Evolutionary conservation across 1,284 basidiomycete genomes (phyloP).

Genomic region (Vanrija humicola): DNA sequence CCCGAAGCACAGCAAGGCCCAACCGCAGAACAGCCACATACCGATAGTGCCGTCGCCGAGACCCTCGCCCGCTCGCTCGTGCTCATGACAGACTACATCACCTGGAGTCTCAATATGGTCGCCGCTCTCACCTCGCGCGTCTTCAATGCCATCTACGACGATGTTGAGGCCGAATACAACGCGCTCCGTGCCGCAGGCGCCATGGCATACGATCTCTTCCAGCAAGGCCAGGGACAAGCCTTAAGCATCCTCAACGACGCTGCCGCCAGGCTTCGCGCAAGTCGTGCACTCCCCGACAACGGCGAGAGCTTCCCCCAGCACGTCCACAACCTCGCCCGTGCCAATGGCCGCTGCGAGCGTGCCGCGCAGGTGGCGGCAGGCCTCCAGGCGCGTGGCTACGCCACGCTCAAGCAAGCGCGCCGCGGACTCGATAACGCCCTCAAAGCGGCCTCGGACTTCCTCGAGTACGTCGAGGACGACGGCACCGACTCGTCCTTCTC

Average conservation of each 20-base stretch:
- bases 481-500: no score
- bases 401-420: constrained; percentile 23
- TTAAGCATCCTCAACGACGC: background rate
- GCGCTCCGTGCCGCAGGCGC: background rate
- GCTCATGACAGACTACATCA: background rate
- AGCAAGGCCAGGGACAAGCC: background rate
- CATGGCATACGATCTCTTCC: background rate
- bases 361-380: background rate
- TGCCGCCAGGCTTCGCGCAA: background rate
- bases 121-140: background rate
- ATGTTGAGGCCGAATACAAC: background rate
- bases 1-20: background rate
- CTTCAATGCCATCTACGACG: background rate
- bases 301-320: background rate
- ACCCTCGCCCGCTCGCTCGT: background rate
- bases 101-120: background rate
- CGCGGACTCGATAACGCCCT: constrained; percentile 26
- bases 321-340: background rate
- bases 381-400: constrained; percentile 13
- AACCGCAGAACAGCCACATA: background rate
- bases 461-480: no score
- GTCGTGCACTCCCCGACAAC: background rate
- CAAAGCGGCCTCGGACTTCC: background rate
- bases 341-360: constrained; percentile 5
- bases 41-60: background rate